A percentile compares a stretch with the other conserved stretches of the same genome.
phyloP scores from a whole-genome alignment of 768 basidiomycete species.

The Filobasidium floriforme region DNA sequence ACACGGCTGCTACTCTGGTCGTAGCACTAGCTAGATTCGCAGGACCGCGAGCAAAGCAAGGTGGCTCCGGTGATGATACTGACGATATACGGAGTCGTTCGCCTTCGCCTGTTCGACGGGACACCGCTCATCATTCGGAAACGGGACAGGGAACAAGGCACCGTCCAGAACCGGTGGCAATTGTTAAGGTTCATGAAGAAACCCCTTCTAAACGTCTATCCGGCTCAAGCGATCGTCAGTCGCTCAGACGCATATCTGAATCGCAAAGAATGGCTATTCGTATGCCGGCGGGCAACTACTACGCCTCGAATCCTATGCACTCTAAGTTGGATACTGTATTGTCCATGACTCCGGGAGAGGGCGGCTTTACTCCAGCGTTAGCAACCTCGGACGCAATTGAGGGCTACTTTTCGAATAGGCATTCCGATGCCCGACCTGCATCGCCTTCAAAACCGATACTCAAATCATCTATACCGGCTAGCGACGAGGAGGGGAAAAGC shows the following conservation, averaged over 20 bases:
- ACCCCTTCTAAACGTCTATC: background rate
- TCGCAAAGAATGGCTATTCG: background rate
- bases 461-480: background rate
- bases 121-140: slow-evolving; percentile 27
- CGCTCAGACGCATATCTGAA: slow-evolving; percentile 5
- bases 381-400: background rate
- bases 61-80: background rate
- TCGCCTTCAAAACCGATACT: slow-evolving; percentile 2
- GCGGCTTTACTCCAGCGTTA: background rate
- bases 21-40: slow-evolving; percentile 59
- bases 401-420: background rate
- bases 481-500: background rate
- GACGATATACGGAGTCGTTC: slow-evolving; percentile 1
- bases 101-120: slow-evolving; percentile 42
- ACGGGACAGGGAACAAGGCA: background rate
- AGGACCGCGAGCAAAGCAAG: slow-evolving; percentile 42
- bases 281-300: slow-evolving; percentile 11
- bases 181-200: background rate
- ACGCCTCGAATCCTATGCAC: slow-evolving; percentile 8
- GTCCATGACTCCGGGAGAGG: slow-evolving; percentile 2
- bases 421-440: background rate
- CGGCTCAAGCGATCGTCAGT: background rate
- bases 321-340: slow-evolving; percentile 15
- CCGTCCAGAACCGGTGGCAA: background rate
- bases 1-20: slow-evolving; percentile 67